These are phyloP conservation scores for Talaromyces sp. DNA, from an alignment of 2,329 filamentous ascomycete genomes.

Conservation along the genomic window DNA sequence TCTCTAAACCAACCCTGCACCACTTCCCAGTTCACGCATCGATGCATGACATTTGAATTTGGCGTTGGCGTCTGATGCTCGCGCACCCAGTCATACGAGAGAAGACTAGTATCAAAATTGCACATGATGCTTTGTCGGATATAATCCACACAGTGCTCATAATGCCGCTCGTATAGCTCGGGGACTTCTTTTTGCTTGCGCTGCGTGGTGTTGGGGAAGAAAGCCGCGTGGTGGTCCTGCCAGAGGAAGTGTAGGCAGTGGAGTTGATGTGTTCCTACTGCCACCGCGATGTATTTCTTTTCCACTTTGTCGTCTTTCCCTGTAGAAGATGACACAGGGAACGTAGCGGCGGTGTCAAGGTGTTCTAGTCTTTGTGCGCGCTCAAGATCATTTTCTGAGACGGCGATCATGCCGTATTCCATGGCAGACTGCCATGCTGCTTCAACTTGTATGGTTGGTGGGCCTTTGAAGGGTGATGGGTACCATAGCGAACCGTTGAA, in stretches of 20 bases:
- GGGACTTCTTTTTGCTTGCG: slow-evolving; percentile 3
- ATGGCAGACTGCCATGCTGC: slow-evolving; percentile 1
- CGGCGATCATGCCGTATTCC: background rate
- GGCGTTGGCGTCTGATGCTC: slow-evolving; percentile 2
- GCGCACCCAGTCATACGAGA: slow-evolving; percentile 2
- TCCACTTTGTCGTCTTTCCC: background rate
- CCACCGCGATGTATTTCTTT: slow-evolving; percentile 1
- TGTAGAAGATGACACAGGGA: background rate
- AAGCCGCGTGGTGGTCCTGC: slow-evolving; percentile 3
- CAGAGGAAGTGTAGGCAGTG: slow-evolving; percentile 3
- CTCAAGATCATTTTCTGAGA: background rate
- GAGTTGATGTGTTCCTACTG: slow-evolving; percentile 3
- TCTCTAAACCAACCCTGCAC: background rate
- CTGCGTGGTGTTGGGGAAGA: background rate
- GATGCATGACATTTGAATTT: slow-evolving; percentile 2
- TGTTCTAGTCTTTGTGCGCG: background rate
- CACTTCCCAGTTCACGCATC: background rate
- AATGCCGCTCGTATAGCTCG: slow-evolving; percentile 2
- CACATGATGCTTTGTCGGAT: slow-evolving; percentile 6
- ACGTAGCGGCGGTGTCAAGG: background rate
- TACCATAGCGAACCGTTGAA: slow-evolving; percentile 3
- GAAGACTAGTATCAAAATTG: slow-evolving; percentile 1
- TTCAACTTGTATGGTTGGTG: slow-evolving; percentile 1
- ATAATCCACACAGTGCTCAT: slow-evolving; percentile 6
- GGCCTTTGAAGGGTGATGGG: slow-evolving; percentile 1